Evolutionary conservation across 2,329 filamentous ascomycete genomes (phyloP), one percentile per base, ranked within the genome.

Genomic region (Beauveria australis): DNA sequence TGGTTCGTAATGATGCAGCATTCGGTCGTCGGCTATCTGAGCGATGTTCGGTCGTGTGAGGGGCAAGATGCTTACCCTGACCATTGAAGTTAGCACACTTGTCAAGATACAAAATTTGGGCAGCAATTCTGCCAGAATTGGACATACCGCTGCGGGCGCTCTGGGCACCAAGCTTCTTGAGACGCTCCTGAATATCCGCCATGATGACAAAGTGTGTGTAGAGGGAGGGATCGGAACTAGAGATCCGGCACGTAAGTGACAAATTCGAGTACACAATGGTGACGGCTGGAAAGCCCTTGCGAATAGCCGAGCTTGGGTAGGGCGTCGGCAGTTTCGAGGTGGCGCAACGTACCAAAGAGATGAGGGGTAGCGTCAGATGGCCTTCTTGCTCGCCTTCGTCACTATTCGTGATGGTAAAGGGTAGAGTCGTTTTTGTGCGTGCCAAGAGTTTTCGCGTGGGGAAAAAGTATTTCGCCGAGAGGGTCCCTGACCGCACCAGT

Each of bases 81-180:
- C 22, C 58, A 53, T 22, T 44, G 14, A 40, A 49, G 63, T 67
- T 65, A 68, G 63, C 56, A 63, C 37, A 60, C 19, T 53, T 22
- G n/a, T 47, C 53, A 49, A 48, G 60, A 51, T 44, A 37, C 59
- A 41, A 66, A 59, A 63, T 51, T 60, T 61, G 53, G 60, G 62
- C 63, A 60, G 58, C 58, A 60, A 41, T 60, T 60, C 59, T 40
- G 48, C 51, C 26, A 59, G 41, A 26, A 52, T 53, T 53, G 16
- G 57, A 85, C 87, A 71, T 85, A 90, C 88, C 88, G 78, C 87
- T 90, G 75, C 80, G 79, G 71, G 79, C 79, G 63, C 69, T 68
- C 68, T 69, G 60, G 53, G 53, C 67, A 73, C 79, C 79, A 65
- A 82, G 79, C 80, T 83, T 83, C 80, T 82, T 83, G 70, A 83